These are phyloP conservation scores for Nidularia pulvinata DNA, from an alignment of 768 basidiomycete species.

Conservation along the genomic window DNA sequence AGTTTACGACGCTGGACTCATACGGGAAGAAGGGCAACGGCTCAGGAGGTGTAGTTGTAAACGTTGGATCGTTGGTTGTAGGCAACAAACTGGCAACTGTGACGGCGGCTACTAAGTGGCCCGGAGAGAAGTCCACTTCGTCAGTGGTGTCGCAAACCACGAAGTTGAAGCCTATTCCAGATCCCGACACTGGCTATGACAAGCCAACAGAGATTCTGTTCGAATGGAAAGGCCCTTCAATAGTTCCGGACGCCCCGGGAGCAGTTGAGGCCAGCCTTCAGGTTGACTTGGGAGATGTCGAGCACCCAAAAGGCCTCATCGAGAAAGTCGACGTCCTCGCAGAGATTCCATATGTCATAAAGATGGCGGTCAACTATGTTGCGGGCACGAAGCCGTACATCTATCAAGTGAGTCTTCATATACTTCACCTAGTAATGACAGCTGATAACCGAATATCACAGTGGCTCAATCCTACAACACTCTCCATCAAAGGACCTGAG, in stretches of 20 bases:
- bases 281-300: constrained; percentile 56
- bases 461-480: constrained; percentile 47
- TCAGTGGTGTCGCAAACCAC: constrained; percentile 61
- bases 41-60: constrained; percentile 83
- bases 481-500: constrained; percentile 43
- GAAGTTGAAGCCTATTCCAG: constrained; percentile 60
- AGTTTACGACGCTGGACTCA: constrained; percentile 81
- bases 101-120: constrained; percentile 80
- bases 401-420: constrained; percentile 70
- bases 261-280: constrained; percentile 53
- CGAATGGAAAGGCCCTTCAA: constrained; percentile 76
- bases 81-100: constrained; percentile 75
- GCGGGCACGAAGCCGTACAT: constrained; percentile 93
- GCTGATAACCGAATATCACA: constrained; percentile 12
- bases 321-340: constrained; percentile 96
- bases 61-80: constrained; percentile 83
- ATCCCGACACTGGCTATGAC: constrained; percentile 82
- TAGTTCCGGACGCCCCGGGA: constrained; percentile 51
- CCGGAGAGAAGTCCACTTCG: constrained; percentile 53
- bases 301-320: constrained; percentile 71
- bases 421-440: background rate
- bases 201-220: constrained; percentile 70
- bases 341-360: constrained; percentile 91
- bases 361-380: constrained; percentile 92
- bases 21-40: constrained; percentile 81